Evolutionary conservation across 805 yeast species (phyloP).

Genomic region (Myxozyma neotropica): DNA sequence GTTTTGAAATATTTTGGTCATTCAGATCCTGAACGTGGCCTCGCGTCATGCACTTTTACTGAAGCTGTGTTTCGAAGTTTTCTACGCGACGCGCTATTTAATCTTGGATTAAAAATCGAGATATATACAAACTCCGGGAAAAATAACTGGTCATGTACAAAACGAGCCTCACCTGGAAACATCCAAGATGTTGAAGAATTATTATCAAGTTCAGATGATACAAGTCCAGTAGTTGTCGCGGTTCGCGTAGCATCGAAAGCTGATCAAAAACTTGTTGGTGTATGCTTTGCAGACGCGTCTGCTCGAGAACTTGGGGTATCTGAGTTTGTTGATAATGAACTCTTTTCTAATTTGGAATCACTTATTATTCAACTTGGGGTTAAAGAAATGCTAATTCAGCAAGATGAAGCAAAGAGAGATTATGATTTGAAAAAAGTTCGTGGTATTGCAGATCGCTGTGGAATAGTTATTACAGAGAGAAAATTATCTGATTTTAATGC

Average conservation of each 20-base stretch:
- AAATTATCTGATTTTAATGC: constrained; percentile 60
- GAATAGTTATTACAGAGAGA: constrained; percentile 65
- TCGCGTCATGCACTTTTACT: constrained; percentile 74
- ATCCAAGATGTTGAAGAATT: constrained; percentile 74
- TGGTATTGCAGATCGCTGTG: constrained; percentile 77
- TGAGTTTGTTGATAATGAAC: constrained; percentile 85
- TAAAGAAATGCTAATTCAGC: constrained; percentile 74
- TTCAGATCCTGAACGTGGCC: constrained; percentile 47
- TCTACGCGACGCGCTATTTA: constrained; percentile 66
- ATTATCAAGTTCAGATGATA: constrained; percentile 51
- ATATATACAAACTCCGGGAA: constrained; percentile 53
- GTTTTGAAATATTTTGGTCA: constrained; percentile 60
- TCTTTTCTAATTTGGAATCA: constrained; percentile 83
- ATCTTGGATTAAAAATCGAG: constrained; percentile 75
- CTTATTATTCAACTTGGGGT: constrained; percentile 85
- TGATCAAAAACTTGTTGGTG: constrained; percentile 64
- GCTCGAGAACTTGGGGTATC: constrained; percentile 65
- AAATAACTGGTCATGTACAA: constrained; percentile 54
- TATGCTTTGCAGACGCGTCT: constrained; percentile 76
- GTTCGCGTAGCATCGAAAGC: constrained; percentile 48
- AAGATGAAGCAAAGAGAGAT: constrained; percentile 47
- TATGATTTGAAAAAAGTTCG: constrained; percentile 64
- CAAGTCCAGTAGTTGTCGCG: constrained; percentile 59
- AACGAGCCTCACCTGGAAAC: constrained; percentile 89
- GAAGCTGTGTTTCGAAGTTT: constrained; percentile 69